Percentiles rank a stretch among this genome's conserved stretches.
These are phyloP conservation scores for Boletus coccyginus DNA, from an alignment of 768 basidiomycete genomes.

Conservation along the genomic window DNA sequence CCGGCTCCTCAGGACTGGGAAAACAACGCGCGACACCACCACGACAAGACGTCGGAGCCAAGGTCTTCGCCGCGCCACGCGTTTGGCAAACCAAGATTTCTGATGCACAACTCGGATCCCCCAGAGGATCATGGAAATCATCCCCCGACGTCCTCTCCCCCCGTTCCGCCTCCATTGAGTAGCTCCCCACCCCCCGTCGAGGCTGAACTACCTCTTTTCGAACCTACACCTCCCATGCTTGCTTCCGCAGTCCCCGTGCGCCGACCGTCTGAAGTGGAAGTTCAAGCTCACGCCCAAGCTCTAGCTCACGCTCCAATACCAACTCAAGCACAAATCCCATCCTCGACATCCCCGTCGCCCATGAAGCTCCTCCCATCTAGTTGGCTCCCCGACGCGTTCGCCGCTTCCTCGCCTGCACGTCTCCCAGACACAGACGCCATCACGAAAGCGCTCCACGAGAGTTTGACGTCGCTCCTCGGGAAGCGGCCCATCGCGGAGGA, in stretches of 20 bases:
- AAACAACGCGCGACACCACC: not conserved
- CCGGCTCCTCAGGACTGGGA: not conserved
- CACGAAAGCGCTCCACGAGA: conserved; percentile 64
- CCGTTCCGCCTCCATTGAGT: conserved; percentile 25
- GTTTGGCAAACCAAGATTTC: conserved; percentile 38
- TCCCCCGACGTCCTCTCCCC: conserved; percentile 14
- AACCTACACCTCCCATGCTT: not conserved
- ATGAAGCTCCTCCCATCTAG: conserved; percentile 41
- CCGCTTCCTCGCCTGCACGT: conserved; percentile 28
- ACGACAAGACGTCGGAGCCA: not conserved
- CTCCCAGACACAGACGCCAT: conserved; percentile 43
- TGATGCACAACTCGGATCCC: conserved; percentile 25
- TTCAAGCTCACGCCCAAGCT: not conserved
- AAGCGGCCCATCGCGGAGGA: conserved; percentile 55
- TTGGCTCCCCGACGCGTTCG: conserved; percentile 13
- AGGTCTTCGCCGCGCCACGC: not conserved
- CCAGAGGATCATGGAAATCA: conserved; percentile 7
- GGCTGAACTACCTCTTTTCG: not conserved
- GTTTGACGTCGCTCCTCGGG: conserved; percentile 64
- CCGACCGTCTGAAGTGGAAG: not conserved
- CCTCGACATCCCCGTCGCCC: conserved; percentile 54
- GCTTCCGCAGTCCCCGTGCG: not conserved
- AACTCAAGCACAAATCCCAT: conserved; percentile 46
- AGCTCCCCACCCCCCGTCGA: conserved; percentile 25
- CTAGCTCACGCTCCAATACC: not conserved